Percentiles rank a stretch among this genome's conserved stretches.
Conservation (phyloP, 257 asterid genomes). For the Solanum sejunctum region DNA sequence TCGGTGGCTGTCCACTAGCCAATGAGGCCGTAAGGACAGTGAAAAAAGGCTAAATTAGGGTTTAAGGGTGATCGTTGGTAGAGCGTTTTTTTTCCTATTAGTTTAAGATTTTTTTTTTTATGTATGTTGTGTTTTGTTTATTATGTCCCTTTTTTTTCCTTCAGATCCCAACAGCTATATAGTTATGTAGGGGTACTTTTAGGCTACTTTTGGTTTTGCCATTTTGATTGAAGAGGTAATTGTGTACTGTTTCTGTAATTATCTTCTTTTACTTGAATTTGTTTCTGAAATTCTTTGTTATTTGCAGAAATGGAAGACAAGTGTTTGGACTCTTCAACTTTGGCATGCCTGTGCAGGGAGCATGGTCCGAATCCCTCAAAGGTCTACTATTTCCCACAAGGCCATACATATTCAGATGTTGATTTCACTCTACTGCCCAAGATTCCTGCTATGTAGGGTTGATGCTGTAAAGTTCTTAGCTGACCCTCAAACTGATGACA, state of each 20-base stretch:
- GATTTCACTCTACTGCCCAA: constrained; percentile 35
- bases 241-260: background rate
- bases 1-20: too few species aligned
- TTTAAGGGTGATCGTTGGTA: too few species aligned
- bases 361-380: constrained; percentile 55
- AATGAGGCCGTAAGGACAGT: too few species aligned
- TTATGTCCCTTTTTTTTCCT: background rate
- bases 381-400: constrained; percentile 52
- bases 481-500: constrained; percentile 29
- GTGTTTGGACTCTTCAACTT: constrained; percentile 35
- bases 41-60: too few species aligned
- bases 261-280: background rate
- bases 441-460: constrained; percentile 45
- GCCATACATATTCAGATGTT: constrained; percentile 30
- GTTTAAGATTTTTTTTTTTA: background rate
- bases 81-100: too few species aligned
- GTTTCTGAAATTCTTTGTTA: background rate
- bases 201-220: background rate
- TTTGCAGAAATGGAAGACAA: constrained; percentile 12
- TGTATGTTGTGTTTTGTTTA: background rate
- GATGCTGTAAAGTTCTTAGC: constrained; percentile 36
- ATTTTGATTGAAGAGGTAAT: background rate
- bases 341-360: constrained; percentile 71
- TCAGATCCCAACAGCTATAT: background rate
- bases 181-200: background rate